Conservation (phyloP, 1,284 basidiomycete genomes). For the Albatrellus sp. region DNA sequence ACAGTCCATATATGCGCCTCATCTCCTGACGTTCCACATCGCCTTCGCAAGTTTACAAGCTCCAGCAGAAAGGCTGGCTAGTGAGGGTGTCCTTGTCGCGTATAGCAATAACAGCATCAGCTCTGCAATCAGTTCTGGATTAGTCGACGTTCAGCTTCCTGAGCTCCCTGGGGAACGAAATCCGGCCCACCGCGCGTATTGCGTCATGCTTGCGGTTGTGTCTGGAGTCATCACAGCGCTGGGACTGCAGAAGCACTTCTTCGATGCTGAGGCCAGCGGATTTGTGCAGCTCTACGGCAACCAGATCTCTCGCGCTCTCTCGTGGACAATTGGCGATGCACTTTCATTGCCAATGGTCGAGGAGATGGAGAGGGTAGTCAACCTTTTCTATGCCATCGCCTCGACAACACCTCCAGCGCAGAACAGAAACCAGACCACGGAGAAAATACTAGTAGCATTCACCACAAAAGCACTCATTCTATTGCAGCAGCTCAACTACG, state of each 20-base stretch:
- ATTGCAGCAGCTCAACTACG: slow-evolving; percentile 83
- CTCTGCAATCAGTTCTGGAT: slow-evolving; percentile 59
- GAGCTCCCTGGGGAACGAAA: slow-evolving; percentile 64
- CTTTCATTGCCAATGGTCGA: slow-evolving; percentile 65
- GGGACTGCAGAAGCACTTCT: slow-evolving; percentile 66
- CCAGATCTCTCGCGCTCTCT: slow-evolving; percentile 67
- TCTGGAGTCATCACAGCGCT: slow-evolving; percentile 60
- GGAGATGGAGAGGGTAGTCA: slow-evolving; percentile 70
- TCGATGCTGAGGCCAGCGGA: slow-evolving; percentile 76
- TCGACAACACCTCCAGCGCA: slow-evolving; percentile 30
- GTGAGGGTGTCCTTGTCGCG: slow-evolving; percentile 70
- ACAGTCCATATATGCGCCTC: slow-evolving; percentile 57
- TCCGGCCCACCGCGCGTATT: slow-evolving; percentile 73
- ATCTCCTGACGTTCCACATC: slow-evolving; percentile 78
- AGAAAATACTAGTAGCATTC: slow-evolving; percentile 57
- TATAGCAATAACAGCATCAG: slow-evolving; percentile 80
- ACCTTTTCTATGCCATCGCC: slow-evolving; percentile 64
- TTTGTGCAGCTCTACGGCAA: slow-evolving; percentile 77
- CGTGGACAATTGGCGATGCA: slow-evolving; percentile 69
- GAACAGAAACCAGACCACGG: slow-evolving; percentile 30
- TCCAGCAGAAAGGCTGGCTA: slow-evolving; percentile 77
- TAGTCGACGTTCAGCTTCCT: slow-evolving; percentile 55
- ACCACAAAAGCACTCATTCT: slow-evolving; percentile 54
- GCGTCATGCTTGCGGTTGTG: slow-evolving; percentile 74
- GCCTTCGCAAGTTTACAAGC: slow-evolving; percentile 67